Conservation (phyloP, 192 early-diverging fungal genomes). For the Helicostylum pulchrum region DNA sequence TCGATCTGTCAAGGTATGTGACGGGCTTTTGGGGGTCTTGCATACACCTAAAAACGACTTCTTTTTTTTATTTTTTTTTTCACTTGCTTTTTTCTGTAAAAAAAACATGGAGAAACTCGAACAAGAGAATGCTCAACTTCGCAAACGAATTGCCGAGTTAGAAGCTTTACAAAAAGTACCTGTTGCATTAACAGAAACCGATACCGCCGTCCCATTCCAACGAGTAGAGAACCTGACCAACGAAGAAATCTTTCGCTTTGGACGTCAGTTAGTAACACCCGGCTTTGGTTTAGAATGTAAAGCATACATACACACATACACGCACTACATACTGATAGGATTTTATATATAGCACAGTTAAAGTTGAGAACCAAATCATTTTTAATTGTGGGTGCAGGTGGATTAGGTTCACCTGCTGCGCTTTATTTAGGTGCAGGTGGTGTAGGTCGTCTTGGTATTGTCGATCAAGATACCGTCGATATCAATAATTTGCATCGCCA, state of each 20-base stretch:
- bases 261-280: conserved; percentile 82
- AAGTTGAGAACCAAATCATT: conserved; percentile 70
- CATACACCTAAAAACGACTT: not conserved
- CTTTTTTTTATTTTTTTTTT: not conserved
- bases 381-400: conserved; percentile 91
- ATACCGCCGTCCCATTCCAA: conserved; percentile 1
- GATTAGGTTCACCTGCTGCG: conserved; percentile 83
- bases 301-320: not conserved
- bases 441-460: conserved; percentile 82
- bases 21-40: too few relatives aligned
- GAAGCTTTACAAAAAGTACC: conserved; percentile 4
- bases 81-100: not conserved
- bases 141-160: conserved; percentile 8
- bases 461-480: conserved; percentile 92
- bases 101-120: not conserved
- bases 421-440: conserved; percentile 90
- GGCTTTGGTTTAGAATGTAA: conserved; percentile 70
- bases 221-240: conserved; percentile 48
- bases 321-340: not conserved
- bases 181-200: not conserved
- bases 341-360: conserved; percentile 66
- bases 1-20: too few relatives aligned
- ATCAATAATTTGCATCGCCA: conserved; percentile 92
- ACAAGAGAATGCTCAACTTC: conserved; percentile 7
- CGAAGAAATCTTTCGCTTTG: conserved; percentile 77